phyloP scores from a whole-genome alignment of 2,329 filamentous ascomycete genomes.

The Cladosporium sphaerospermum region DNA sequence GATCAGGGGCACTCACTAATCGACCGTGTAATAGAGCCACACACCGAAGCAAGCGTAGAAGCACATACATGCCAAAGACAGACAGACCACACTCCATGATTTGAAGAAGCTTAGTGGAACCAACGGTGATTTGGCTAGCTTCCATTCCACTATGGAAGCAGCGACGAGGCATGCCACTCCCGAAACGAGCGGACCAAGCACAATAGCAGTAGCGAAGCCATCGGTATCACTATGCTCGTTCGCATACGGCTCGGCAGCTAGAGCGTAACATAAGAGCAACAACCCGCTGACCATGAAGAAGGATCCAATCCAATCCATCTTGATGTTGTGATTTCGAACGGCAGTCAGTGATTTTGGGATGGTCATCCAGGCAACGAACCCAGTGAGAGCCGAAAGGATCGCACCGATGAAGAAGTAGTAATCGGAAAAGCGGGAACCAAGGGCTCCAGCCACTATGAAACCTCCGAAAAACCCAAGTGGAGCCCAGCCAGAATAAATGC shows the following conservation, averaged over 20 bases:
- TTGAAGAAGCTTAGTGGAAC: slow-evolving; percentile 31
- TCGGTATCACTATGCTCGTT: slow-evolving; percentile 10
- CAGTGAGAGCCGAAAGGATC: slow-evolving; percentile 22
- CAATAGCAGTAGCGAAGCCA: slow-evolving; percentile 22
- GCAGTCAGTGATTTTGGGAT: slow-evolving; percentile 28
- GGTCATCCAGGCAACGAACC: slow-evolving; percentile 26
- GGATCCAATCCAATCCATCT: slow-evolving; percentile 33
- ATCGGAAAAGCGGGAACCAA: slow-evolving; percentile 19
- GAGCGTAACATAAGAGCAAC: slow-evolving; percentile 29
- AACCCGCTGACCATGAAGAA: slow-evolving; percentile 30
- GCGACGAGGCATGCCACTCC: slow-evolving; percentile 22
- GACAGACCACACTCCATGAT: slow-evolving; percentile 24
- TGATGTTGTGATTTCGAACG: slow-evolving; percentile 22
- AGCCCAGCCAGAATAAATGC: slow-evolving; percentile 30
- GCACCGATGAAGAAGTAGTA: slow-evolving; percentile 33
- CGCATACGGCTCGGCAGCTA: slow-evolving; percentile 28
- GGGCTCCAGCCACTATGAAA: slow-evolving; percentile 27
- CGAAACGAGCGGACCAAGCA: slow-evolving; percentile 25
- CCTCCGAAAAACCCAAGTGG: slow-evolving; percentile 32
- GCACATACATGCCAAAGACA: slow-evolving; percentile 29
- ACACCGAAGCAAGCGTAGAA: slow-evolving; percentile 32
- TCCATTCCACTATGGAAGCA: slow-evolving; percentile 29
- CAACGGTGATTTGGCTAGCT: slow-evolving; percentile 27
- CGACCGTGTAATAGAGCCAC: slow-evolving; percentile 28
- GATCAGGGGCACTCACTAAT: slow-evolving; percentile 9